These are phyloP conservation scores for Prorocentrum cordatum DNA, from an alignment of 169 alveolate species.

Conservation along the genomic window DNA sequence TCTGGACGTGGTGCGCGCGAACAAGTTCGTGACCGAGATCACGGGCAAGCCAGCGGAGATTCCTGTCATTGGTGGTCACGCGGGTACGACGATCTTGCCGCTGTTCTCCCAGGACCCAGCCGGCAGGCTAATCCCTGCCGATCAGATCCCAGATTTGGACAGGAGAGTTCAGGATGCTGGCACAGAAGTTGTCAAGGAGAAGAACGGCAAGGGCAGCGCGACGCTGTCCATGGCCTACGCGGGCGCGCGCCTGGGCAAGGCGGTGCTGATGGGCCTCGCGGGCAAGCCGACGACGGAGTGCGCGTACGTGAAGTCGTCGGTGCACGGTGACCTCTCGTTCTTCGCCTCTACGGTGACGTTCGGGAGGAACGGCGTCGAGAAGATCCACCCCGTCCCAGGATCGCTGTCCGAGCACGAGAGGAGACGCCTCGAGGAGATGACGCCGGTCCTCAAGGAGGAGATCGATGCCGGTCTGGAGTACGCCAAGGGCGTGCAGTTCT, in stretches of 20 bases:
- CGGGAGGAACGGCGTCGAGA: conserved; percentile 23
- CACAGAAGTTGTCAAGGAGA: conserved; percentile 65
- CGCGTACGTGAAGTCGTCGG: conserved; percentile 45
- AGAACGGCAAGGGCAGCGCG: conserved; percentile 70
- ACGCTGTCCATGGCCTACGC: conserved; percentile 72
- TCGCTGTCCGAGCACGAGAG: not conserved
- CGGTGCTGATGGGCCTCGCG: conserved; percentile 29
- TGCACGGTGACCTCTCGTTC: conserved; percentile 11
- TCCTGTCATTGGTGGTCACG: conserved; percentile 71
- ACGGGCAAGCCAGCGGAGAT: conserved; percentile 25
- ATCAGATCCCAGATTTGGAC: conserved; percentile 24
- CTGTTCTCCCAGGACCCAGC: conserved; percentile 55
- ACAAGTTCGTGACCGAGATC: conserved; percentile 64
- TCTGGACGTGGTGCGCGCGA: conserved; percentile 67
- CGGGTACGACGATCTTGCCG: conserved; percentile 70
- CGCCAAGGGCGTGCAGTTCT: too few relatives aligned
- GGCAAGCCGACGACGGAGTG: conserved; percentile 46
- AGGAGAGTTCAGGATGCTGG: conserved; percentile 68
- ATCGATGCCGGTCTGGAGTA: conserved; percentile 40
- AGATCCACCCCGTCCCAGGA: too few relatives aligned
- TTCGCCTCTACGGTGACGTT: conserved; percentile 23
- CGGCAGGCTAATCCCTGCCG: conserved; percentile 1
- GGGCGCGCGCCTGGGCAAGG: conserved; percentile 63
- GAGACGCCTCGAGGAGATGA: not conserved
- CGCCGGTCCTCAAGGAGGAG: conserved; percentile 15